Percentiles rank a stretch among this genome's conserved stretches.
Evolutionary conservation across 257 asterid species (phyloP).

Genomic region (Nicotiana sylvestris): DNA sequence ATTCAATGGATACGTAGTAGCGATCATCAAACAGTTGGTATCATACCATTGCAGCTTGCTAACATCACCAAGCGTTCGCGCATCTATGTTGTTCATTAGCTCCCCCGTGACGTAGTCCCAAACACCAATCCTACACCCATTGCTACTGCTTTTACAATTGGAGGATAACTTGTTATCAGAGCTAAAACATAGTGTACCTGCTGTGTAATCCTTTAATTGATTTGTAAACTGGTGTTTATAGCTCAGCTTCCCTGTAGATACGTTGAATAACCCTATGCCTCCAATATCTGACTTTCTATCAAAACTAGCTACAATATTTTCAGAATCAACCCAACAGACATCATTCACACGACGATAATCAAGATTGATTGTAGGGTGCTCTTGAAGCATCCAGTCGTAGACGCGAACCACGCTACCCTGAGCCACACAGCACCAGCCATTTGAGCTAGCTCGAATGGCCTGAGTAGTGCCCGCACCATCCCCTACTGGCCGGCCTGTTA

Average conservation of each 20-base stretch:
- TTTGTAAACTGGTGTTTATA: conserved; percentile 52
- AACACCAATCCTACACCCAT: conserved; percentile 68
- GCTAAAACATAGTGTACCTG: conserved; percentile 58
- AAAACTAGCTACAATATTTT: conserved; percentile 58
- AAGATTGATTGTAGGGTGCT: conserved; percentile 63
- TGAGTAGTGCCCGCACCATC: conserved; percentile 38
- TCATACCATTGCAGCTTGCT: conserved; percentile 76
- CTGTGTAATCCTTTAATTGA: conserved; percentile 54
- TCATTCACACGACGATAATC: conserved; percentile 75
- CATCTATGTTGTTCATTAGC: not conserved
- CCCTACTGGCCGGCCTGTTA: conserved; percentile 59
- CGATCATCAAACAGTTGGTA: conserved; percentile 60
- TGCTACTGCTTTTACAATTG: conserved; percentile 65
- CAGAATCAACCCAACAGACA: conserved; percentile 59
- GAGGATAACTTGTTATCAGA: conserved; percentile 61
- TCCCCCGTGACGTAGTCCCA: conserved; percentile 81
- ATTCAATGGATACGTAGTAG: conserved; percentile 71
- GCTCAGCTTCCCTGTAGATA: conserved; percentile 56
- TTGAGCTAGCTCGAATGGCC: conserved; percentile 77
- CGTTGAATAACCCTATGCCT: conserved; percentile 65
- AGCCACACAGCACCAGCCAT: conserved; percentile 85
- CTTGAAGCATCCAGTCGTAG: conserved; percentile 83
- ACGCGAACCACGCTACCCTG: conserved; percentile 76
- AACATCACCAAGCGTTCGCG: conserved; percentile 29
- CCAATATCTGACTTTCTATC: conserved; percentile 68